A percentile compares a stretch with the other conserved stretches of the same genome.
These are phyloP conservation scores for Perkinsus marinus DNA, from an alignment of 169 alveolate species.

Conservation along the genomic window DNA sequence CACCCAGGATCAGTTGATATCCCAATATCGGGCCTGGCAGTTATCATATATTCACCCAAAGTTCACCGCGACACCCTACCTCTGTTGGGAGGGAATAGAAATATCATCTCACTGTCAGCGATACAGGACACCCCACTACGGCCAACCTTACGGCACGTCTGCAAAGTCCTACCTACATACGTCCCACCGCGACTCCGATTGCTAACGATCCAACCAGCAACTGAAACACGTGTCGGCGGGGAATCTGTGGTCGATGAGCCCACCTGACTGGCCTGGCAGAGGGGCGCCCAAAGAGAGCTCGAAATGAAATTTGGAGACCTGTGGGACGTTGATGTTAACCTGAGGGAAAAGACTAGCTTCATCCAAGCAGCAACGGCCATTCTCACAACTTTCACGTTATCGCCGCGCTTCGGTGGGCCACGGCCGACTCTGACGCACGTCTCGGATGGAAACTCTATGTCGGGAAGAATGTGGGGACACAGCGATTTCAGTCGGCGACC, in stretches of 20 bases:
- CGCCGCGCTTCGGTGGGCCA: background rate
- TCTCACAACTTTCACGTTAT: background rate
- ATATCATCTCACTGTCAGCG: background rate
- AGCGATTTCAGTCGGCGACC: background rate
- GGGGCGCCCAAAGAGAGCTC: background rate
- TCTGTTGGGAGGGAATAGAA: background rate
- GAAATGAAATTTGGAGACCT: background rate
- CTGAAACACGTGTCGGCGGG: background rate
- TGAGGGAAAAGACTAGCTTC: background rate
- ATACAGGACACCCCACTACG: background rate
- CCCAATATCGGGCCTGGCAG: background rate
- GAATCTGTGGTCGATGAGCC: background rate
- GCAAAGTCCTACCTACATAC: background rate
- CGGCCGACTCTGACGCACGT: background rate
- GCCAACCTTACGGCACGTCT: background rate
- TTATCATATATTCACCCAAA: background rate
- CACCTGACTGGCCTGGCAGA: background rate
- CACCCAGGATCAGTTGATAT: background rate
- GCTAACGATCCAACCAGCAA: background rate
- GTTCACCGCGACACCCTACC: background rate
- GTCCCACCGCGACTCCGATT: background rate
- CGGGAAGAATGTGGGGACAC: background rate
- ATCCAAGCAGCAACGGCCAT: background rate
- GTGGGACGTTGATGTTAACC: background rate
- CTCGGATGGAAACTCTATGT: background rate